These are phyloP conservation scores for Blepharisma stoltei DNA, from an alignment of 73 alveolate genomes.

Conservation along the genomic window DNA sequence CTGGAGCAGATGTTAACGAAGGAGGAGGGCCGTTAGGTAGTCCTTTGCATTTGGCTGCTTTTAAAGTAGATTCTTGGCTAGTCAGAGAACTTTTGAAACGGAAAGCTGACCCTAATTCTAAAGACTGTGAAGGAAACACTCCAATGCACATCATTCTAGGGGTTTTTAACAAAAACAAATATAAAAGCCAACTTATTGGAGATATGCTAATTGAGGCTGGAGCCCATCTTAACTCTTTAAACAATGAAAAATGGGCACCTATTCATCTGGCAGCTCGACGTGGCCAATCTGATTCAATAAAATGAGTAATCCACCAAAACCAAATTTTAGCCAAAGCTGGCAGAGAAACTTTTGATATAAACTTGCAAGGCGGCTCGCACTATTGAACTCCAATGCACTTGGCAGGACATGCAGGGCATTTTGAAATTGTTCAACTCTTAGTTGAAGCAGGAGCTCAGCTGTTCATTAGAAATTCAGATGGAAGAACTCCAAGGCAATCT, in stretches of 20 bases:
- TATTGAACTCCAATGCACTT: constrained; percentile 57
- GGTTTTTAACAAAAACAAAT: constrained; percentile 43
- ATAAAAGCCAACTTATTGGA: constrained; percentile 51
- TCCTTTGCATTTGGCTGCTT: constrained; percentile 51
- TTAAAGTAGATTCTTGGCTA: constrained; percentile 34
- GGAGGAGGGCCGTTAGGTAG: constrained; percentile 63
- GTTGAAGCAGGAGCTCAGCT: constrained; percentile 68
- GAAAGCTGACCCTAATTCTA: constrained; percentile 47
- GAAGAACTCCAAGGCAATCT: constrained; percentile 73
- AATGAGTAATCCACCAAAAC: constrained; percentile 43
- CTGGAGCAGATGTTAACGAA: constrained; percentile 51
- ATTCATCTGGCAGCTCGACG: constrained; percentile 58
- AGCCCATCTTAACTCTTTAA: constrained; percentile 45
- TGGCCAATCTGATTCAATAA: constrained; percentile 44
- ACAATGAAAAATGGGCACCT: constrained; percentile 51
- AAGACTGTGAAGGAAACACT: constrained; percentile 54
- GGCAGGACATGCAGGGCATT: constrained; percentile 62
- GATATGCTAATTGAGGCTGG: constrained; percentile 65
- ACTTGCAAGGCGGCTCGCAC: constrained; percentile 43
- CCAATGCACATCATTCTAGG: constrained; percentile 48
- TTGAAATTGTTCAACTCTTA: constrained; percentile 54
- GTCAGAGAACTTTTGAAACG: constrained; percentile 43
- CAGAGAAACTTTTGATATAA: constrained; percentile 48
- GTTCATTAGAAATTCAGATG: constrained; percentile 75
- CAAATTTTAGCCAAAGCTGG: constrained; percentile 30